Conservation (phyloP, 2,329 filamentous ascomycete genomes). For the Ascochyta pisi region DNA sequence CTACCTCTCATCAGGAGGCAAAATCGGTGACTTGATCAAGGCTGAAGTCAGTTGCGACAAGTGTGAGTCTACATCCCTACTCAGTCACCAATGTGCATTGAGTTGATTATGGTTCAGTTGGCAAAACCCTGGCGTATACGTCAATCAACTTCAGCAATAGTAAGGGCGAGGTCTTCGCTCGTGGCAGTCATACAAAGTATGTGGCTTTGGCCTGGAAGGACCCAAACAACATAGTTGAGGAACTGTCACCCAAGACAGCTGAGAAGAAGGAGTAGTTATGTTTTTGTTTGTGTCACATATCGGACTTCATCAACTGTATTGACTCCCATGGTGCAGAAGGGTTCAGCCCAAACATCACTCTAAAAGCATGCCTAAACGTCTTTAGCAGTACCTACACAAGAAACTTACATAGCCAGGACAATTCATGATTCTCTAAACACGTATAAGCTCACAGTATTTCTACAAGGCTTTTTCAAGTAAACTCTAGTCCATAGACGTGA, state of each 20-base stretch:
- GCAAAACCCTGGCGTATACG: constrained; percentile 70
- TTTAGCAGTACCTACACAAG: too few species aligned
- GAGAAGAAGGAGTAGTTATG: constrained; percentile 31
- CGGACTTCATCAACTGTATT: too few species aligned
- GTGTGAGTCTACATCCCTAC: constrained; percentile 51
- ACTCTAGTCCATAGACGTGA: too few species aligned
- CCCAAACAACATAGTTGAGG: constrained; percentile 65
- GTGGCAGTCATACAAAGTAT: constrained; percentile 73
- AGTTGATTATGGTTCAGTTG: constrained; percentile 53
- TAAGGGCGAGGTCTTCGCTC: constrained; percentile 66
- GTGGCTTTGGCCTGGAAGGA: constrained; percentile 68
- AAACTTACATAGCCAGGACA: too few species aligned
- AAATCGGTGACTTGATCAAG: constrained; percentile 65
- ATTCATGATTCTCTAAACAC: too few species aligned
- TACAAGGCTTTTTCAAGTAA: too few species aligned
- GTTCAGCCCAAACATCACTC: too few species aligned
- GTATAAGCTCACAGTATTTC: too few species aligned
- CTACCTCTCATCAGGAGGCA: constrained; percentile 69
- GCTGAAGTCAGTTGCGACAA: constrained; percentile 71
- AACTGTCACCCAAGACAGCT: constrained; percentile 54
- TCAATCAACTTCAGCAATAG: constrained; percentile 66
- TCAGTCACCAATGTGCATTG: background rate
- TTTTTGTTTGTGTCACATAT: background rate
- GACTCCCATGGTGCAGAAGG: too few species aligned
- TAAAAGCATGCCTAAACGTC: too few species aligned